A percentile compares a stretch with the other conserved stretches of the same genome.
phyloP scores from a whole-genome alignment of 306 rosid species.

The Dryas drummondii region DNA sequence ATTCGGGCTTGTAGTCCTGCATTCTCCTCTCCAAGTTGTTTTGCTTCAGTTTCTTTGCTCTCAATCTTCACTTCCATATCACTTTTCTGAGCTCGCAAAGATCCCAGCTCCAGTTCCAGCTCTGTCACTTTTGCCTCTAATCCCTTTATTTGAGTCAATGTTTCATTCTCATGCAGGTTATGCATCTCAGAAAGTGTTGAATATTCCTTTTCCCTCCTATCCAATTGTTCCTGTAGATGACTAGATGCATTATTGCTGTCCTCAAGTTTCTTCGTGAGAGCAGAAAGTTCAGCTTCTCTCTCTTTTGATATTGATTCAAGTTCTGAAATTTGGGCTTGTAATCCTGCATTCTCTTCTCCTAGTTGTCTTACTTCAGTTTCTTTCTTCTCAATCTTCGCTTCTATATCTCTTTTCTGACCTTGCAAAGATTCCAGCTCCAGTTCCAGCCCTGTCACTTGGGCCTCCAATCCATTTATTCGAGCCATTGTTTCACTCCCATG shows the following conservation, averaged over 20 bases:
- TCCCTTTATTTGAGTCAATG: constrained; percentile 41
- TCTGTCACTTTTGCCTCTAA: constrained; percentile 29
- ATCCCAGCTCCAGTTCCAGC: constrained; percentile 47
- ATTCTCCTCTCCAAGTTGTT: constrained; percentile 48
- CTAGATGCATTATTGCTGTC: constrained; percentile 31
- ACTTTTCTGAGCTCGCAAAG: constrained; percentile 44
- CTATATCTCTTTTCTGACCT: constrained; percentile 46
- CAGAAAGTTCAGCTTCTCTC: constrained; percentile 52
- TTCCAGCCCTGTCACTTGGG: constrained; percentile 38
- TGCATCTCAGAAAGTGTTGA: constrained; percentile 52
- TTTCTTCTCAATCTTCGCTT: constrained; percentile 44
- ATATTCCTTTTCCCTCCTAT: constrained; percentile 50
- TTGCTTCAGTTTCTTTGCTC: constrained; percentile 42
- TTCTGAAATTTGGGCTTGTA: constrained; percentile 52
- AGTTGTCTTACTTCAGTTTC: constrained; percentile 46
- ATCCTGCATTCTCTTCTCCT: constrained; percentile 43
- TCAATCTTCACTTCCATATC: constrained; percentile 46
- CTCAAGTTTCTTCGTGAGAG: constrained; percentile 44
- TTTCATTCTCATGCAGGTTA: constrained; percentile 45
- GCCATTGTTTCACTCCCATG: constrained; percentile 43
- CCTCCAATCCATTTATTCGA: constrained; percentile 45
- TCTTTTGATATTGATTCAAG: constrained; percentile 48
- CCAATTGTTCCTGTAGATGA: constrained; percentile 50
- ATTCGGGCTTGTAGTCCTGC: constrained; percentile 42
- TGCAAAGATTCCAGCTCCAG: constrained; percentile 43